Percentiles rank a stretch among this genome's conserved stretches.
Conservation (phyloP, 2,329 filamentous ascomycete species). For the Cordyceps sp. region DNA sequence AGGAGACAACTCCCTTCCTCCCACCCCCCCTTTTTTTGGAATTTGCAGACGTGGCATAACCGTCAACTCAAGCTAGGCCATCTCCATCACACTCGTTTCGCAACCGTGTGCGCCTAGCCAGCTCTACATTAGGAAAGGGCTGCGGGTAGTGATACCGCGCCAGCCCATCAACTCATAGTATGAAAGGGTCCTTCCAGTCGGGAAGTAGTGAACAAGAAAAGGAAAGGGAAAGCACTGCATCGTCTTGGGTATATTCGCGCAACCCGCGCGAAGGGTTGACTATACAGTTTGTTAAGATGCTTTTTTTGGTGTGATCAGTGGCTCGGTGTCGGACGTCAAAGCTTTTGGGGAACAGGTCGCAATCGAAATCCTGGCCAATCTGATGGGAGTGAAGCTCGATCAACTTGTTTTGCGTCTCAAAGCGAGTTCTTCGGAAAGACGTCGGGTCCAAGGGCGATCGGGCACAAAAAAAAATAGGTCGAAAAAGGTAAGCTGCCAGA, state of each 20-base stretch:
- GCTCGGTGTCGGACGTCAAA: too few relatives aligned
- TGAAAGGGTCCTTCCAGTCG: slow-evolving; percentile 2
- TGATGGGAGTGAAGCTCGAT: too few relatives aligned
- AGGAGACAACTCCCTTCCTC: neutral
- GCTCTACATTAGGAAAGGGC: slow-evolving; percentile 7
- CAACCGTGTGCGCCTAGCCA: slow-evolving; percentile 3
- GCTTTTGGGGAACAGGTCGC: too few relatives aligned
- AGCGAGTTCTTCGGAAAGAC: too few relatives aligned
- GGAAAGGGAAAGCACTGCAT: slow-evolving; percentile 6
- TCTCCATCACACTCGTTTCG: slow-evolving; percentile 1
- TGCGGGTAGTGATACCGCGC: slow-evolving; percentile 2
- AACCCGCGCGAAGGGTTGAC: slow-evolving; percentile 1
- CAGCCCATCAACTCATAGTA: slow-evolving; percentile 5
- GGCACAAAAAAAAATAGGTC: neutral
- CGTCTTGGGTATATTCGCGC: slow-evolving; percentile 9
- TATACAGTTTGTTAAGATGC: neutral
- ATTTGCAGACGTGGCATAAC: too few relatives aligned
- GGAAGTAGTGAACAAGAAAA: slow-evolving; percentile 7
- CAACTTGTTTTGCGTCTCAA: too few relatives aligned
- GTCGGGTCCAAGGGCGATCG: neutral
- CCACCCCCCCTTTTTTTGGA: too few relatives aligned
- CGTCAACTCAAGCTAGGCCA: slow-evolving; percentile 2
- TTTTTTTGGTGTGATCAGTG: neutral
- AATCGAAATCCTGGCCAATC: too few relatives aligned
- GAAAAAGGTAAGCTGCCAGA: too few relatives aligned